Percentiles rank a stretch among this genome's conserved stretches.
These are phyloP conservation scores for Coemansia furcata DNA, from an alignment of 192 early-diverging fungal genomes.

Conservation along the genomic window DNA sequence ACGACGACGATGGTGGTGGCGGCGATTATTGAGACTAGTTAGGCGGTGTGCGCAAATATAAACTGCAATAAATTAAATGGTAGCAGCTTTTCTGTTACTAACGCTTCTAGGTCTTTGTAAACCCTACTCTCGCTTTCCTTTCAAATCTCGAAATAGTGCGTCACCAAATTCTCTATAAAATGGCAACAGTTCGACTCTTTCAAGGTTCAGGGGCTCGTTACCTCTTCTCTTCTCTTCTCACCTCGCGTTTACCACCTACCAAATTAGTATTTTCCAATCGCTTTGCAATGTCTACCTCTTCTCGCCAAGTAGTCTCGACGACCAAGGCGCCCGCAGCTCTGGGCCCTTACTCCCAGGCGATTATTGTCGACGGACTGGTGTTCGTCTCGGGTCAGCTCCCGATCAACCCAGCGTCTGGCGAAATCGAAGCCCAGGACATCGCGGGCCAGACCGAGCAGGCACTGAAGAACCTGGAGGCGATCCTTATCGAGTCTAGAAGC, in stretches of 20 bases:
- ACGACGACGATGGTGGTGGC: slow-evolving; percentile 50
- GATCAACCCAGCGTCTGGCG: slow-evolving; percentile 72
- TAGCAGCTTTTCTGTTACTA: not conserved
- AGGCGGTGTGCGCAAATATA: not conserved
- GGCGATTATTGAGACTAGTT: slow-evolving; percentile 22
- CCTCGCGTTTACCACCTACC: not conserved
- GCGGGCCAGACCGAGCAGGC: slow-evolving; percentile 71
- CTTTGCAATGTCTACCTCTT: slow-evolving; percentile 26
- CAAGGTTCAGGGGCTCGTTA: not conserved
- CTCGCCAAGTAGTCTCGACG: slow-evolving; percentile 57
- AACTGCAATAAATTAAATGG: no score
- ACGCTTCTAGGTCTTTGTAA: not conserved
- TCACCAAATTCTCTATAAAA: not conserved
- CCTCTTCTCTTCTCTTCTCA: not conserved
- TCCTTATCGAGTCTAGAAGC: slow-evolving; percentile 79
- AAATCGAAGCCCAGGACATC: slow-evolving; percentile 70
- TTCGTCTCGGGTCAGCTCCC: slow-evolving; percentile 80
- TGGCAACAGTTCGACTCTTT: not conserved
- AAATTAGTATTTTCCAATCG: not conserved
- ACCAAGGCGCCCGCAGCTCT: slow-evolving; percentile 66
- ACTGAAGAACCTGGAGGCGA: slow-evolving; percentile 79
- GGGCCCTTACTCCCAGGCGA: slow-evolving; percentile 79
- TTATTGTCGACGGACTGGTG: slow-evolving; percentile 79
- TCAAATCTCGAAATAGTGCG: not conserved
- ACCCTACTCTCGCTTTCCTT: not conserved